Percentiles rank a stretch among this genome's conserved stretches.
These are phyloP conservation scores for Myriosclerotinia curreyana DNA, from an alignment of 2,329 filamentous ascomycete species.

Conservation along the genomic window DNA sequence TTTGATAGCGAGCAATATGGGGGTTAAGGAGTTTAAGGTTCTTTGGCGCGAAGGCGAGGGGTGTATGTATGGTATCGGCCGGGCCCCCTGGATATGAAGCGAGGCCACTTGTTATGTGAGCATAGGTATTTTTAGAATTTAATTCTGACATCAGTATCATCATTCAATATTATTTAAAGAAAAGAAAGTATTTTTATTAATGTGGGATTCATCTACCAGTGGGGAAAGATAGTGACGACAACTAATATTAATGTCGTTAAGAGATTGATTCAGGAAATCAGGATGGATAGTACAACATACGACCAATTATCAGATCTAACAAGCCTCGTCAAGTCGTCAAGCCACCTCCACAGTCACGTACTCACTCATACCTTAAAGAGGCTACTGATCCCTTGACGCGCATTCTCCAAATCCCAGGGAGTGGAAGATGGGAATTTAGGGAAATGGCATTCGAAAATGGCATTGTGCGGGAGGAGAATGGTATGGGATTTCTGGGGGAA, in stretches of 20 bases:
- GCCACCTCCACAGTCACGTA: not conserved
- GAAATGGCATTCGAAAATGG: not conserved
- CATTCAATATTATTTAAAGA: not conserved
- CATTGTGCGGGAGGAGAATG: not conserved
- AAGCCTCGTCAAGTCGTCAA: not conserved
- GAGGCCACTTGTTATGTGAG: not conserved
- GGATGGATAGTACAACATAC: no score
- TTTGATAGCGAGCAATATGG: constrained; percentile 30
- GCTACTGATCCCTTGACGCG: not conserved
- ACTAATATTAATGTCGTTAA: not conserved
- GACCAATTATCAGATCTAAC: not conserved
- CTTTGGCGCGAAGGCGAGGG: not conserved
- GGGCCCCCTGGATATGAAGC: constrained; percentile 12
- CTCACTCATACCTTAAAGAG: no score
- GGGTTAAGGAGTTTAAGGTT: constrained; percentile 15
- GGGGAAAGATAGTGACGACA: not conserved
- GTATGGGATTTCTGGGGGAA: not conserved
- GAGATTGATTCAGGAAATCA: not conserved
- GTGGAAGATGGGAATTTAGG: not conserved
- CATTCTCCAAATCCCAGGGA: not conserved
- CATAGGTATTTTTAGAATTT: not conserved
- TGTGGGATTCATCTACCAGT: not conserved
- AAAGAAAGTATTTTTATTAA: not conserved
- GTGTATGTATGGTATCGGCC: not conserved
- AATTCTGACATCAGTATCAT: constrained; percentile 7